Evolutionary conservation across 805 yeast species (phyloP).

Genomic region (Ogataea ramenticola): DNA sequence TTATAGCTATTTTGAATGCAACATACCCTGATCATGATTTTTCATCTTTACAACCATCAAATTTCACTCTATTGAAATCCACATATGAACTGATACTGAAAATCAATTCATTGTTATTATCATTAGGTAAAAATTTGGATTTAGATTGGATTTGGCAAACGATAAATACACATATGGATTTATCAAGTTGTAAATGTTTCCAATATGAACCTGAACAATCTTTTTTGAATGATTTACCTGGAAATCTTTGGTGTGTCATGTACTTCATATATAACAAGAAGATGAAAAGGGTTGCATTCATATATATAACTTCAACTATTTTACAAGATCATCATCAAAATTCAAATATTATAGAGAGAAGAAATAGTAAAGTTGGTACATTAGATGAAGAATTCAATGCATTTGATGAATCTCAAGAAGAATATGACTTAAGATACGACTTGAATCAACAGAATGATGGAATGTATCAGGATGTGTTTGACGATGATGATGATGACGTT

Average conservation of each 20-base stretch:
- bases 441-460: conserved; percentile 14
- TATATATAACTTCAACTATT: conserved; percentile 55
- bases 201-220: conserved; percentile 60
- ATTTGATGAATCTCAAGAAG: conserved; percentile 25
- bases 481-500: conserved; percentile 30
- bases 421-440: conserved; percentile 28
- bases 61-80: conserved; percentile 53
- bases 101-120: conserved; percentile 71
- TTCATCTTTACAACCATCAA: conserved; percentile 73
- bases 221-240: conserved; percentile 56
- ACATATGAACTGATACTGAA: conserved; percentile 45
- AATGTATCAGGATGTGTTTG: conserved; percentile 28
- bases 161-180: conserved; percentile 74
- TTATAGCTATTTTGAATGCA: conserved; percentile 84
- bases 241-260: conserved; percentile 66
- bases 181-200: conserved; percentile 54
- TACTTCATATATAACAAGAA: conserved; percentile 91
- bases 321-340: conserved; percentile 18
- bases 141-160: conserved; percentile 77
- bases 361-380: conserved; percentile 25
- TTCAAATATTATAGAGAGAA: conserved; percentile 26
- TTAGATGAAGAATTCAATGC: conserved; percentile 22
- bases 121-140: conserved; percentile 49
- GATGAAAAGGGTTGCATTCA: conserved; percentile 82
- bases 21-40: conserved; percentile 97